These are phyloP conservation scores for Coniochaeta prunicola DNA, from an alignment of 2,329 filamentous ascomycete genomes.

Conservation along the genomic window DNA sequence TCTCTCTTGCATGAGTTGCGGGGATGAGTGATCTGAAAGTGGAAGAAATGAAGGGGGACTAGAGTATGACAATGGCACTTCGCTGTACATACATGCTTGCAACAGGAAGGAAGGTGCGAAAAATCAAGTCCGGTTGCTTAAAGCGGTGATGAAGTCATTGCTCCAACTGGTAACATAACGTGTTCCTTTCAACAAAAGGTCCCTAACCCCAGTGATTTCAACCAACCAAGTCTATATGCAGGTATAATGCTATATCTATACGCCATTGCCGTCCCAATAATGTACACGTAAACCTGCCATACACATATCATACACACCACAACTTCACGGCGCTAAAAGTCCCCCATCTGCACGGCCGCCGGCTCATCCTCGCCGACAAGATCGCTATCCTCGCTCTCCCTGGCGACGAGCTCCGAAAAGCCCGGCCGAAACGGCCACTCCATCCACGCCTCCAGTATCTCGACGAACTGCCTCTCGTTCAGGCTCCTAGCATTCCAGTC, in stretches of 20 bases:
- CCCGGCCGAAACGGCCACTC: constrained; percentile 57
- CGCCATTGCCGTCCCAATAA: neutral
- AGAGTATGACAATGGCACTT: neutral
- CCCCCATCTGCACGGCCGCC: neutral
- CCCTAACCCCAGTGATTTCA: no score
- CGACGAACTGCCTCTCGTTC: constrained; percentile 46
- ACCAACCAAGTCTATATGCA: neutral
- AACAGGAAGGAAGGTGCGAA: no score
- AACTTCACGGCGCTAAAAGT: neutral
- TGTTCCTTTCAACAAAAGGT: no score
- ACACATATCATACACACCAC: neutral
- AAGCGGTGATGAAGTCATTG: no score
- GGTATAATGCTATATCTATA: neutral
- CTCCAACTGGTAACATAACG: no score
- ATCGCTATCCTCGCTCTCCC: neutral
- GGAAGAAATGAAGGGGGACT: neutral
- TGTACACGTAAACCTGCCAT: neutral
- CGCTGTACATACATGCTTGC: no score
- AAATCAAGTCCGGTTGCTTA: no score
- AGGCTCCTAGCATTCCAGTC: constrained; percentile 24
- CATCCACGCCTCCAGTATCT: constrained; percentile 53
- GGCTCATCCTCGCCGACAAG: neutral
- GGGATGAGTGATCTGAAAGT: neutral
- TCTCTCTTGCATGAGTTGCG: neutral
- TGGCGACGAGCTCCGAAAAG: constrained; percentile 37